Conservation (phyloP, 202 grass and related monocot genomes). For the Schoenoplectus tabernaemontani region DNA sequence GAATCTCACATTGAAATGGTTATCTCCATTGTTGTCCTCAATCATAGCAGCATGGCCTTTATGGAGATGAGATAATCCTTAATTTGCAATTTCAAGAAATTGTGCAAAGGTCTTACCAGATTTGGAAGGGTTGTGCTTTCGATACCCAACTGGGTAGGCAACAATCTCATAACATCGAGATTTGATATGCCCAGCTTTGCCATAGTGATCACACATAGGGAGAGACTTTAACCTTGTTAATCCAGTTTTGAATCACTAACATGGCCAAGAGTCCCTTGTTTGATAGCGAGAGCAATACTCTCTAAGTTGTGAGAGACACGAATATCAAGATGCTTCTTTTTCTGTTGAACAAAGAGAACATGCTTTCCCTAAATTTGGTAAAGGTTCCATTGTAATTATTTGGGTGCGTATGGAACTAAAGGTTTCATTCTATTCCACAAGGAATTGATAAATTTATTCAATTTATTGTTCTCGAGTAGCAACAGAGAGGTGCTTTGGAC, state of each 20-base stretch:
- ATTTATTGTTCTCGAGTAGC: too few species aligned
- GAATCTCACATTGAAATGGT: too few species aligned
- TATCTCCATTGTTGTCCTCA: too few species aligned
- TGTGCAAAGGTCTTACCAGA: too few species aligned
- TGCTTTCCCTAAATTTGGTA: neutral
- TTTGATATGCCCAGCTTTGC: neutral
- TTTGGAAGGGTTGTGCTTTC: too few species aligned
- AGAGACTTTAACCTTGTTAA: neutral
- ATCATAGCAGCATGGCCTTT: too few species aligned
- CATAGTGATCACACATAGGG: neutral
- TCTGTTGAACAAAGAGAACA: neutral
- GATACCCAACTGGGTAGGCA: neutral
- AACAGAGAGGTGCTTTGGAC: too few species aligned
- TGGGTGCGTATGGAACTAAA: neutral
- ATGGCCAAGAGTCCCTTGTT: neutral
- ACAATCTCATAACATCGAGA: neutral
- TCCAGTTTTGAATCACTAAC: too few species aligned
- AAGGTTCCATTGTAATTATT: neutral
- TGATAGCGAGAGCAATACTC: neutral
- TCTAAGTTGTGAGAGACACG: neutral
- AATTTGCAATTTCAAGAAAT: too few species aligned
- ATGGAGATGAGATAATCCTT: too few species aligned
- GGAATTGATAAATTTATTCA: too few species aligned
- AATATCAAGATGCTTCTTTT: neutral
- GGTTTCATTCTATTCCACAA: neutral